phyloP scores from a whole-genome alignment of 1,284 basidiomycete genomes.

The Coniferiporia sulphurascens region DNA sequence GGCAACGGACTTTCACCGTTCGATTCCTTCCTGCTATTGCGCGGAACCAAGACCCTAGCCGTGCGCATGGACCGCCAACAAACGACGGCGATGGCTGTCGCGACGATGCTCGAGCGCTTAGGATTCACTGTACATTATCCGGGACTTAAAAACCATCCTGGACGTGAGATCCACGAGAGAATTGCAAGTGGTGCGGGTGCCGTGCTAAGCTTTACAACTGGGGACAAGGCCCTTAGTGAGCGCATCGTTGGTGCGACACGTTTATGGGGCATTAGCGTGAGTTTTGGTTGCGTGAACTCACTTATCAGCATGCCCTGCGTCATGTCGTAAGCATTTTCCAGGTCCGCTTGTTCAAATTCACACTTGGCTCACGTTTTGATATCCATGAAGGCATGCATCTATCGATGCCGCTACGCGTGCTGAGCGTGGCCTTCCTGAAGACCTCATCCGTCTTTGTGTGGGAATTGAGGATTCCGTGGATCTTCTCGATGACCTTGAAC shows the following conservation, averaged over 20 bases:
- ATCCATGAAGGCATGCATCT: slow-evolving; percentile 77
- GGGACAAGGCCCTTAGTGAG: slow-evolving; percentile 87
- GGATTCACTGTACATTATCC: slow-evolving; percentile 96
- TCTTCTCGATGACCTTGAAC: slow-evolving; percentile 92
- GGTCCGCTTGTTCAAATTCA: slow-evolving; percentile 12
- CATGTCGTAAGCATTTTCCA: slow-evolving; percentile 80
- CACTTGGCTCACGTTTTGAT: slow-evolving; percentile 16
- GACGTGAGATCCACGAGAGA: slow-evolving; percentile 81
- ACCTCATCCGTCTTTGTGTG: slow-evolving; percentile 96
- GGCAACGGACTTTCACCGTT: slow-evolving; percentile 97
- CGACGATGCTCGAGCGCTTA: slow-evolving; percentile 79
- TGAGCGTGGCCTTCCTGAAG: slow-evolving; percentile 92
- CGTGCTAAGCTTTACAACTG: slow-evolving; percentile 93
- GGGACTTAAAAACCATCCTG: slow-evolving; percentile 81
- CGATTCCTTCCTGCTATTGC: slow-evolving; percentile 92
- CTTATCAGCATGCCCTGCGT: slow-evolving; percentile 99
- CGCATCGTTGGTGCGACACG: slow-evolving; percentile 89
- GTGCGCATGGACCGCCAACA: slow-evolving; percentile 97
- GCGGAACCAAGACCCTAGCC: slow-evolving; percentile 96
- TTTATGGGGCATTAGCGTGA: slow-evolving; percentile 97
- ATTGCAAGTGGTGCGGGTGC: slow-evolving; percentile 90
- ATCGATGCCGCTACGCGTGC: slow-evolving; percentile 93
- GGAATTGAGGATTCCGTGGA: slow-evolving; percentile 96
- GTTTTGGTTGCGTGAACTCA: slow-evolving; percentile 97
- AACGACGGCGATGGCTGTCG: slow-evolving; percentile 78